A percentile compares a stretch with the other conserved stretches of the same genome.
Evolutionary conservation across 1,139 yeast genomes (phyloP).

Genomic region (Pichia sp.): DNA sequence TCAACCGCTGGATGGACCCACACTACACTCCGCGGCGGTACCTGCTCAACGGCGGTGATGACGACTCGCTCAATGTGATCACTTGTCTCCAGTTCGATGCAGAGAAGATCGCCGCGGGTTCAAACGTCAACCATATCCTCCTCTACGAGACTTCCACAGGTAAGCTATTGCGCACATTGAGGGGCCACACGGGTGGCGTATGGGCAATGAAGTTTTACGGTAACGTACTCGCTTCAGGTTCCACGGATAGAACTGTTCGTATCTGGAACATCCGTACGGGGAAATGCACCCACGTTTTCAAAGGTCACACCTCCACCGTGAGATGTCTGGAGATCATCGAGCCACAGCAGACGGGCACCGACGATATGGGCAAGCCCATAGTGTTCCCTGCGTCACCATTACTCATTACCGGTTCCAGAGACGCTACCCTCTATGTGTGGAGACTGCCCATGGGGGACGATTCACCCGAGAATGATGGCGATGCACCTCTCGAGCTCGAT

Average conservation of each 20-base stretch:
- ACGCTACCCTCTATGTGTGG: slow-evolving; percentile 87
- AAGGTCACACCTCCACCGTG: slow-evolving; percentile 90
- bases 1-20: slow-evolving; percentile 80
- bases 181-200: slow-evolving; percentile 96
- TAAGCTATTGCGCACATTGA: slow-evolving; percentile 52
- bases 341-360: slow-evolving; percentile 53
- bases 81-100: slow-evolving; percentile 94
- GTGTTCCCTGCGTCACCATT: slow-evolving; percentile 58
- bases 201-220: slow-evolving; percentile 94
- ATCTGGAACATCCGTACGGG: slow-evolving; percentile 81
- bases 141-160: slow-evolving; percentile 79
- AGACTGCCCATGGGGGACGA: slow-evolving; percentile 57
- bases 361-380: slow-evolving; percentile 56
- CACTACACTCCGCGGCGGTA: slow-evolving; percentile 60
- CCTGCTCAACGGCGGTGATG: slow-evolving; percentile 42
- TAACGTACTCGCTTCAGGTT: slow-evolving; percentile 81
- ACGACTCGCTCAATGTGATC: slow-evolving; percentile 76
- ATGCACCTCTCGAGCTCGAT: slow-evolving; percentile 28
- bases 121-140: slow-evolving; percentile 78
- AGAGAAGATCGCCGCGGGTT: slow-evolving; percentile 86
- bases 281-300: slow-evolving; percentile 74
- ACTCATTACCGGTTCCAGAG: slow-evolving; percentile 86
- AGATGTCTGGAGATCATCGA: slow-evolving; percentile 81
- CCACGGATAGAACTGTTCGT: slow-evolving; percentile 86
- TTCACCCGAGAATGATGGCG: slow-evolving; percentile 32